Base-by-base conservation (phyloP, 495 filamentous ascomycete genomes). In the Podospora fimiseda region DNA sequence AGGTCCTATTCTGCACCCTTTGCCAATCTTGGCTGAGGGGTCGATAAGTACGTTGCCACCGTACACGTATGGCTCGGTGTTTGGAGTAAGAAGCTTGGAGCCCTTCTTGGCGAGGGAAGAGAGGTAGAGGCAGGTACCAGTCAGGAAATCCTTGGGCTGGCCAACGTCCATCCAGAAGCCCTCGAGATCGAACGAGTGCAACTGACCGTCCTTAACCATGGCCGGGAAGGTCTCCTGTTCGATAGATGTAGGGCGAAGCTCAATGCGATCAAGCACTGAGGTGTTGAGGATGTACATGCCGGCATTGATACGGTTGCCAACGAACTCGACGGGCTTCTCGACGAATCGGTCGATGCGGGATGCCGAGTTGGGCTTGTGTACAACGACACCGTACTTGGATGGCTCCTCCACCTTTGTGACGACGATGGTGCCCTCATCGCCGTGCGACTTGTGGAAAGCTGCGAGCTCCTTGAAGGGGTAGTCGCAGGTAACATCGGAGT, bases 81-180 rank as follows among this genome's bases (percentile, higher is more conserved):
- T 68, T 6, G 91, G 74, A 19, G 85, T 84, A 43, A 99, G 85
- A 50, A 87, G 78, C 73, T 94, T 92, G 51, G 88, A 88, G 66
- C 85, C 84, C 74, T 89, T 93, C 81, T 96, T 96, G 9, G 91
- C 80, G 50, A 99, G 82, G 11, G 88, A 94, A 19, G 87, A 90
- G 46, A 99, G 85, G 75, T 97, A 99, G 45, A 99, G 81, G 70
- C 94, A 99, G 57, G 93, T 97, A 53, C 93, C 93, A 27, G 84
- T 88, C 47, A 99, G 77, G 80, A 99, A 99, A 68, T 99, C 93
- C 74, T 99, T 99, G 49, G 93, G 93, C 70, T 99, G 93, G 60
- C 93, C 93, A 52, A 99, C 91, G 62, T 99, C 93, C 93, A 99
- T 99, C 93, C 93, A 99, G 79, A 95, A 99, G 58, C 93, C 91